phyloP scores from a whole-genome alignment of 306 rosid species.

The Cicer judaicum region DNA sequence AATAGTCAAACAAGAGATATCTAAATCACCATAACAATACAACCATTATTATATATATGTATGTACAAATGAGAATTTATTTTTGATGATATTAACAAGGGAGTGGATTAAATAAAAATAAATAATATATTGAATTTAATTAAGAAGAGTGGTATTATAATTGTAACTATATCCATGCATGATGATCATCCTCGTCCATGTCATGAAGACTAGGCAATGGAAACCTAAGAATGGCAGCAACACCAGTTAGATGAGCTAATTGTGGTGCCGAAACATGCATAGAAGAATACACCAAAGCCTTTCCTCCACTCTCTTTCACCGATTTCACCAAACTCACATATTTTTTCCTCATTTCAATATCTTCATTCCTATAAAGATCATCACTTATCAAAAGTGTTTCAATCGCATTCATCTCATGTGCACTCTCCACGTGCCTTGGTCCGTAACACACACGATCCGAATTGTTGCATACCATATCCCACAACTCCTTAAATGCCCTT shows the following conservation, averaged over 20 bases:
- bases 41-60: no score
- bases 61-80: neutral
- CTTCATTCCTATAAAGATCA: constrained; percentile 46
- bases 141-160: no score
- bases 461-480: constrained; percentile 42
- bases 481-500: constrained; percentile 31
- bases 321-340: constrained; percentile 32
- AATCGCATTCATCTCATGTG: constrained; percentile 48
- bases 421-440: constrained; percentile 41
- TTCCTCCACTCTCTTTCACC: constrained; percentile 50
- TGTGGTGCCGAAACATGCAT: constrained; percentile 48
- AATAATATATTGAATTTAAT: neutral
- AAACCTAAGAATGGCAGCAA: constrained; percentile 56
- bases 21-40: no score
- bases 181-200: neutral
- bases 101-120: neutral
- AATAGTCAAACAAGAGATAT: no score
- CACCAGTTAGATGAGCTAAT: constrained; percentile 35
- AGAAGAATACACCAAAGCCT: constrained; percentile 48
- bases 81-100: neutral
- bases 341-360: constrained; percentile 34
- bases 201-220: constrained; percentile 51
- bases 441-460: constrained; percentile 53
- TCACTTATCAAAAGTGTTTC: constrained; percentile 50
- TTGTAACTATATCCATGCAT: constrained; percentile 3